Evolutionary conservation across 2,329 filamentous ascomycete genomes (phyloP).

Genomic region (Capronia americana): DNA sequence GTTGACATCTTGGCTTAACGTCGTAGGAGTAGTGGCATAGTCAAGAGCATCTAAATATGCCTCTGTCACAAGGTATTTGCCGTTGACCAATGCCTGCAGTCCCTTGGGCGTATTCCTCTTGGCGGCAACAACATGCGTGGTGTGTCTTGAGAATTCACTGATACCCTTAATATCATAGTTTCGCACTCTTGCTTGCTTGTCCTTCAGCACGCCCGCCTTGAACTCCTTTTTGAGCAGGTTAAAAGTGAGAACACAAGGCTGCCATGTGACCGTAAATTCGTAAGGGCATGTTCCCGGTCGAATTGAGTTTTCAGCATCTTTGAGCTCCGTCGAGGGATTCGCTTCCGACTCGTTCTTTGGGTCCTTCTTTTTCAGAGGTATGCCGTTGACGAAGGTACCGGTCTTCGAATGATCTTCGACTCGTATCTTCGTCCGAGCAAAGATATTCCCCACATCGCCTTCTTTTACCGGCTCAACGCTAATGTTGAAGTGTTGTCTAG

Average conservation of each 20-base stretch:
- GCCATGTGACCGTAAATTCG: slow-evolving; percentile 72
- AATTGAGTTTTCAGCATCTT: slow-evolving; percentile 66
- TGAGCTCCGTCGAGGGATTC: slow-evolving; percentile 60
- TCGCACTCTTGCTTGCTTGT: slow-evolving; percentile 72
- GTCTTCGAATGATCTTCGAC: slow-evolving; percentile 86
- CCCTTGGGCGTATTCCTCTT: slow-evolving; percentile 90
- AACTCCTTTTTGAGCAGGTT: slow-evolving; percentile 75
- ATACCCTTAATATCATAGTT: slow-evolving; percentile 87
- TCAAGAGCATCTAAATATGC: slow-evolving; percentile 76
- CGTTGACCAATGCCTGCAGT: slow-evolving; percentile 84
- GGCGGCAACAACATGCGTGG: slow-evolving; percentile 86
- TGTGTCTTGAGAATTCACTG: slow-evolving; percentile 71
- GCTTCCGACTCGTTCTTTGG: slow-evolving; percentile 15
- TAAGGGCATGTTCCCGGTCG: slow-evolving; percentile 73
- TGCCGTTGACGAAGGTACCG: slow-evolving; percentile 79
- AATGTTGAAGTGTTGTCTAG: slow-evolving; percentile 84
- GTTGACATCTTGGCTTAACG: slow-evolving; percentile 59
- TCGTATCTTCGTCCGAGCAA: slow-evolving; percentile 71
- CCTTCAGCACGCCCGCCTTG: slow-evolving; percentile 67
- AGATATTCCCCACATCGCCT: slow-evolving; percentile 70
- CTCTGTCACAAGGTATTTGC: slow-evolving; percentile 74
- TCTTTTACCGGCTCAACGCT: slow-evolving; percentile 69
- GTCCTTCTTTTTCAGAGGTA: slow-evolving; percentile 61
- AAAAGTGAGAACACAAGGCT: slow-evolving; percentile 80
- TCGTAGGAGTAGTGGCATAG: slow-evolving; percentile 60